Percentiles rank a stretch among this genome's conserved stretches.
These are phyloP conservation scores for Thuidium tamariscinum DNA, from an alignment of 225 moss, liverwort and hornwort genomes.

Conservation along the genomic window DNA sequence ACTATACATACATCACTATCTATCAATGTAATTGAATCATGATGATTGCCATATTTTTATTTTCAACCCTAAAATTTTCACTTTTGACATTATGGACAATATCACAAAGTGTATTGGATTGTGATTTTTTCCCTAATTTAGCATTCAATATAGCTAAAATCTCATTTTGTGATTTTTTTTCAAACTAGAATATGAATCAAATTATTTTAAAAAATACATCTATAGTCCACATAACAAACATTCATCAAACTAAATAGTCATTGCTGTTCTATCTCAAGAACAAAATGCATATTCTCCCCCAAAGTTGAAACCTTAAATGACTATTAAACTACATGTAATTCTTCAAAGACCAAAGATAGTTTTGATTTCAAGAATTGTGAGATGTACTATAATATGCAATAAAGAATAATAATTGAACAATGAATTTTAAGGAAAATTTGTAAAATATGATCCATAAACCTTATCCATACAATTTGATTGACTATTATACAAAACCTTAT, in stretches of 20 bases:
- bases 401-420: background rate
- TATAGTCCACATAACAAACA: fast-evolving
- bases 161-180: background rate
- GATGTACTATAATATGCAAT: too few relatives aligned
- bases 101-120: too few relatives aligned
- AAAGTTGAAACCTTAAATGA: background rate
- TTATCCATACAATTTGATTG: background rate
- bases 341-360: background rate
- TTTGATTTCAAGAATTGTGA: background rate
- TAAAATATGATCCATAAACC: background rate
- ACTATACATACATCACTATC: background rate
- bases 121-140: too few relatives aligned
- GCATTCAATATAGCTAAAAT: background rate
- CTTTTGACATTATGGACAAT: background rate
- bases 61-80: background rate
- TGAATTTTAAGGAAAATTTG: background rate
- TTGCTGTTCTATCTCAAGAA: background rate
- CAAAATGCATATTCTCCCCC: background rate
- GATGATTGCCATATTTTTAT: too few relatives aligned
- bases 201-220: too few relatives aligned
- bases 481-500: background rate
- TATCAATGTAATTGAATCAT: background rate
- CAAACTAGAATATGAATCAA: fast-evolving
- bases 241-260: background rate
- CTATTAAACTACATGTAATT: background rate